Conservation (phyloP, 2,329 filamentous ascomycete species). For the Fonsecaea monophora region DNA sequence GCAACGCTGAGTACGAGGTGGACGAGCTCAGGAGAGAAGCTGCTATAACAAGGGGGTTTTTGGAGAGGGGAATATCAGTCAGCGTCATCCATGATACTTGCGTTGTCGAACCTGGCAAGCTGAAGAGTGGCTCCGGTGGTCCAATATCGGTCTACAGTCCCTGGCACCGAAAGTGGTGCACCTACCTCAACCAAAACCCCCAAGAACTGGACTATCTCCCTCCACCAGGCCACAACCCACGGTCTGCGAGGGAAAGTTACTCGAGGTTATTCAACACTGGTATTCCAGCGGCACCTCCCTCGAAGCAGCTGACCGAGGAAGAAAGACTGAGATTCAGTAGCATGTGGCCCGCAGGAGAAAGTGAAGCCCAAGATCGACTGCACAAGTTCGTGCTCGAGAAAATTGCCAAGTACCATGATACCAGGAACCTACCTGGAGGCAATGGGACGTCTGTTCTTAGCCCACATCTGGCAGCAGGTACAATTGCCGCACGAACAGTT, state of each 20-base stretch:
- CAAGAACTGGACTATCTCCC: slow-evolving; percentile 70
- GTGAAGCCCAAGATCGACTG: slow-evolving; percentile 70
- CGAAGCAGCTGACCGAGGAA: slow-evolving; percentile 66
- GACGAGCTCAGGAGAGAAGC: slow-evolving; percentile 84
- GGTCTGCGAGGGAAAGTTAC: slow-evolving; percentile 56
- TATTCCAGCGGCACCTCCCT: slow-evolving; percentile 68
- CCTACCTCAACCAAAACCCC: slow-evolving; percentile 72
- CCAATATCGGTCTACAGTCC: slow-evolving; percentile 86
- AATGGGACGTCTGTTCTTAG: slow-evolving; percentile 72
- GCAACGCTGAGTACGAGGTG: slow-evolving; percentile 90
- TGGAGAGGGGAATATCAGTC: slow-evolving; percentile 70
- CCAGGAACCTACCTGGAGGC: slow-evolving; percentile 70
- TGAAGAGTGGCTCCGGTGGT: slow-evolving; percentile 69
- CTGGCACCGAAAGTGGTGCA: slow-evolving; percentile 80
- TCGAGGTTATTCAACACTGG: slow-evolving; percentile 63
- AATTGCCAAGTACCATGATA: slow-evolving; percentile 66
- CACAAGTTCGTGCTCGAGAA: slow-evolving; percentile 71
- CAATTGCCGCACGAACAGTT: slow-evolving; percentile 71
- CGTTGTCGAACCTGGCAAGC: slow-evolving; percentile 74
- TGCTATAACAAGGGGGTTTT: slow-evolving; percentile 65
- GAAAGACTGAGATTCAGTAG: slow-evolving; percentile 64
- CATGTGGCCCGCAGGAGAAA: slow-evolving; percentile 78
- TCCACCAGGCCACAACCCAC: slow-evolving; percentile 63
- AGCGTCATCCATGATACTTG: slow-evolving; percentile 81
- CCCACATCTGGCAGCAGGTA: slow-evolving; percentile 74